Evolutionary conservation across 441 rosid species (phyloP).

Genomic region (Euphorbia schlechtendalii): DNA sequence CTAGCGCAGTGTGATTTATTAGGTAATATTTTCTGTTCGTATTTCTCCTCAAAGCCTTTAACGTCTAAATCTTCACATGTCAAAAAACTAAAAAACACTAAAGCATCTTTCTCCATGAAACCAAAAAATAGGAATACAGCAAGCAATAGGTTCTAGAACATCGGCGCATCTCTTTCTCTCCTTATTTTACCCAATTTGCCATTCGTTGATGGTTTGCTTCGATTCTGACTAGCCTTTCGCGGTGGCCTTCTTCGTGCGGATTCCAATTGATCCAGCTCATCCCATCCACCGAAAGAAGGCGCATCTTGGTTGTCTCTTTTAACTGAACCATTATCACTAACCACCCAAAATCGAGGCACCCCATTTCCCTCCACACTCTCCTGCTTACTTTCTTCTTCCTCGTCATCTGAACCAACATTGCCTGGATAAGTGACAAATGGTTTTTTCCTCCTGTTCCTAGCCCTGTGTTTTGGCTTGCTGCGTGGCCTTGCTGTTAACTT

Average conservation of each 20-base stretch:
- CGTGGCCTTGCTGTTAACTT: constrained; percentile 34
- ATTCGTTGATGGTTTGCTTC: constrained; percentile 17
- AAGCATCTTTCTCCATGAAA: constrained; percentile 56
- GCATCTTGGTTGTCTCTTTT: constrained; percentile 19
- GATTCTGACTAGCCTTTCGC: constrained; percentile 15
- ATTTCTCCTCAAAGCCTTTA: too few species aligned
- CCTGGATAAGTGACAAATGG: constrained; percentile 18
- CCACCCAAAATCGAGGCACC: constrained; percentile 31
- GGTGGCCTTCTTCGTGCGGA: constrained; percentile 6
- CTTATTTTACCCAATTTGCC: constrained; percentile 31
- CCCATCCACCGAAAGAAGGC: constrained; percentile 71
- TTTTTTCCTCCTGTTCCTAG: constrained; percentile 24
- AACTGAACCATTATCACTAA: constrained; percentile 24
- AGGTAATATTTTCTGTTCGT: too few species aligned
- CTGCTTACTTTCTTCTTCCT: constrained; percentile 17
- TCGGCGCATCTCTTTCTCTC: constrained; percentile 40
- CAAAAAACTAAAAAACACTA: constrained; percentile 22
- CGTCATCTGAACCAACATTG: constrained; percentile 20
- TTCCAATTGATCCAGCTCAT: constrained; percentile 37
- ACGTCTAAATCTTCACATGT: too few species aligned
- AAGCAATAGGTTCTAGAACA: constrained; percentile 63
- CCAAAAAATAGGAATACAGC: constrained; percentile 70
- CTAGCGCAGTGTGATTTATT: too few species aligned
- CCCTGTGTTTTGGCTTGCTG: constrained; percentile 24
- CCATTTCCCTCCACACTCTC: constrained; percentile 21